Evolutionary conservation across 2,329 filamentous ascomycete species (phyloP).

Genomic region (Albophoma yamanashiensis): DNA sequence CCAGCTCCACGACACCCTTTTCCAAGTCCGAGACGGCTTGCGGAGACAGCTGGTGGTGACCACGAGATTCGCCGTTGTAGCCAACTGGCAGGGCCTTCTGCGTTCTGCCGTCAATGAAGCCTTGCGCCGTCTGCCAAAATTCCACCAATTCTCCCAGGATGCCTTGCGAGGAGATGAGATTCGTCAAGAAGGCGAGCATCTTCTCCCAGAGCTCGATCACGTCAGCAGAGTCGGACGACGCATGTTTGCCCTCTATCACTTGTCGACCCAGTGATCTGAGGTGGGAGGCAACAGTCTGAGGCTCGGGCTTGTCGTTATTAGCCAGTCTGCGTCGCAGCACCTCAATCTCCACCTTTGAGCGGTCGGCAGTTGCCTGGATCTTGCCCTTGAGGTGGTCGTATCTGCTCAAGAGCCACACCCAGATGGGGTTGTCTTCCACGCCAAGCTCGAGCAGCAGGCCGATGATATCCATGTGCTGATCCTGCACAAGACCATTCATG

Average conservation of each 20-base stretch:
- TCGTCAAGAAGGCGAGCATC: slow-evolving; percentile 61
- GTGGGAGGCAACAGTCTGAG: slow-evolving; percentile 61
- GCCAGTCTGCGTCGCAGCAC: slow-evolving; percentile 75
- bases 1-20: slow-evolving; percentile 70
- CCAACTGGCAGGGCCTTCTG: slow-evolving; percentile 72
- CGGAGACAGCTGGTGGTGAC: slow-evolving; percentile 69
- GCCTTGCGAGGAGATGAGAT: slow-evolving; percentile 67
- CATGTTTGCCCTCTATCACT: slow-evolving; percentile 46
- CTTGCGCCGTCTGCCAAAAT: slow-evolving; percentile 87
- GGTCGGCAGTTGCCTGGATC: slow-evolving; percentile 69
- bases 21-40: slow-evolving; percentile 63
- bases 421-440: slow-evolving; percentile 91
- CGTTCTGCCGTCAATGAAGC: slow-evolving; percentile 78
- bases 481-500: slow-evolving; percentile 48
- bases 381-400: slow-evolving; percentile 84
- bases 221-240: slow-evolving; percentile 65
- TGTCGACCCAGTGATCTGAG: slow-evolving; percentile 64
- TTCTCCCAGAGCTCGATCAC: slow-evolving; percentile 92
- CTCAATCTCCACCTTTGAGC: slow-evolving; percentile 87
- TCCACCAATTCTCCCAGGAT: slow-evolving; percentile 82
- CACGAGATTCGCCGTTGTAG: slow-evolving; percentile 68
- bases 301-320: slow-evolving; percentile 58
- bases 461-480: slow-evolving; percentile 86
- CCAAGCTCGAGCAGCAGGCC: slow-evolving; percentile 82
- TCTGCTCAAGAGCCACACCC: slow-evolving; percentile 85